Conservation (phyloP, 2,329 filamentous ascomycete species). For the Cordyceps tenuipes region DNA sequence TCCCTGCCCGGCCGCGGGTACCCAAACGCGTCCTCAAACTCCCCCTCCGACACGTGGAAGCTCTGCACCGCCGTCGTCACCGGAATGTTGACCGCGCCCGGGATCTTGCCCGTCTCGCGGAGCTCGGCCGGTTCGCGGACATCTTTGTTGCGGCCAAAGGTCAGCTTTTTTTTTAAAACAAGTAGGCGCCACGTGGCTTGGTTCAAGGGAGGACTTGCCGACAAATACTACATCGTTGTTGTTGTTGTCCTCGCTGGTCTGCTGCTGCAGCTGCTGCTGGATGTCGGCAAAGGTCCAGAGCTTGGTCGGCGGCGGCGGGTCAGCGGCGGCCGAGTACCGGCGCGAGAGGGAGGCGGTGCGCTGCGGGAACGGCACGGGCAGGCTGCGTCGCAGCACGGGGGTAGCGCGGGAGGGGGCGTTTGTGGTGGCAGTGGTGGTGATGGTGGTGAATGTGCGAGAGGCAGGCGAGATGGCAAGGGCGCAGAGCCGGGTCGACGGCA, state of each 20-base stretch:
- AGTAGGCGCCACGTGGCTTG: too few relatives aligned
- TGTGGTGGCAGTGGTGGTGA: background rate
- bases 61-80: constrained; percentile 69
- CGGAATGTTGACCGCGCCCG: constrained; percentile 74
- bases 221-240: constrained; percentile 33
- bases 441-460: background rate
- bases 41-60: constrained; percentile 64
- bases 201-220: too few relatives aligned
- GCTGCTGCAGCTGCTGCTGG: constrained; percentile 24
- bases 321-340: constrained; percentile 22
- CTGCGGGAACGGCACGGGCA: background rate
- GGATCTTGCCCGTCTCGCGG: constrained; percentile 60
- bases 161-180: too few relatives aligned
- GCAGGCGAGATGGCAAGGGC: background rate
- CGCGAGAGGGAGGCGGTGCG: constrained; percentile 5
- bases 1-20: constrained; percentile 57
- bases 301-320: constrained; percentile 22
- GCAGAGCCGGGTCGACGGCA: background rate
- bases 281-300: constrained; percentile 44
- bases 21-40: constrained; percentile 78
- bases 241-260: constrained; percentile 17
- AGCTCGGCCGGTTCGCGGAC: constrained; percentile 67
- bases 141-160: constrained; percentile 35
- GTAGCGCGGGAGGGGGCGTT: background rate
- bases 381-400: background rate